Percentiles rank a stretch among this genome's conserved stretches.
These are phyloP conservation scores for Aspergillus ellipticus DNA, from an alignment of 495 filamentous ascomycete genomes.

Conservation along the genomic window DNA sequence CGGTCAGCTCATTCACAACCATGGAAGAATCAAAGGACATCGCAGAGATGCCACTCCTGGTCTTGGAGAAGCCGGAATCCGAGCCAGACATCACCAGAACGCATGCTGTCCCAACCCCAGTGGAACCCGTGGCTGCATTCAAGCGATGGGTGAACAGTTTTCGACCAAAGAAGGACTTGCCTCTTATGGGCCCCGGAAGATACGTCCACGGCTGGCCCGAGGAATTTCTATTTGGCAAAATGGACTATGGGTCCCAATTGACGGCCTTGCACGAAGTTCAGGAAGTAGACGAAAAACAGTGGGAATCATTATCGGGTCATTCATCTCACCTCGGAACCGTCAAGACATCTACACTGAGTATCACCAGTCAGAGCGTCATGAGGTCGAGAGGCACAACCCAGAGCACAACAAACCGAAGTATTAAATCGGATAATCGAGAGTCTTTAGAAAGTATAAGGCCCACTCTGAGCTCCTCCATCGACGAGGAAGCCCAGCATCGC, in stretches of 20 bases:
- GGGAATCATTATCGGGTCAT: conserved; percentile 60
- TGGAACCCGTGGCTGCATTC: conserved; percentile 30
- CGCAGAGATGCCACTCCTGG: not conserved
- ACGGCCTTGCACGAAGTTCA: conserved; percentile 14
- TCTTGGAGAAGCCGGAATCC: not conserved
- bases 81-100: not conserved
- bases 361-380: conserved; percentile 63
- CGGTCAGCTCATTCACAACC: not conserved
- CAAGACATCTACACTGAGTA: conserved; percentile 71
- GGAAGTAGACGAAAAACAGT: conserved; percentile 34
- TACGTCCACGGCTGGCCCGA: conserved; percentile 41
- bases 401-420: conserved; percentile 49
- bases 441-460: conserved; percentile 66
- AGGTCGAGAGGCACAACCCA: conserved; percentile 55
- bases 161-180: conserved; percentile 34
- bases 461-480: conserved; percentile 50
- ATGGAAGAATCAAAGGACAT: conserved; percentile 15
- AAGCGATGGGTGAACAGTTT: conserved; percentile 56
- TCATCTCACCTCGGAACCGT: conserved; percentile 74
- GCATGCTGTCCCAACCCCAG: conserved; percentile 2
- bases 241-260: conserved; percentile 14
- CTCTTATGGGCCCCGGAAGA: conserved; percentile 22
- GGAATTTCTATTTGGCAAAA: conserved; percentile 32
- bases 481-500: conserved; percentile 67
- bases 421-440: conserved; percentile 49